Conservation (phyloP, 441 rosid species). For the Theobroma grandiflorum region DNA sequence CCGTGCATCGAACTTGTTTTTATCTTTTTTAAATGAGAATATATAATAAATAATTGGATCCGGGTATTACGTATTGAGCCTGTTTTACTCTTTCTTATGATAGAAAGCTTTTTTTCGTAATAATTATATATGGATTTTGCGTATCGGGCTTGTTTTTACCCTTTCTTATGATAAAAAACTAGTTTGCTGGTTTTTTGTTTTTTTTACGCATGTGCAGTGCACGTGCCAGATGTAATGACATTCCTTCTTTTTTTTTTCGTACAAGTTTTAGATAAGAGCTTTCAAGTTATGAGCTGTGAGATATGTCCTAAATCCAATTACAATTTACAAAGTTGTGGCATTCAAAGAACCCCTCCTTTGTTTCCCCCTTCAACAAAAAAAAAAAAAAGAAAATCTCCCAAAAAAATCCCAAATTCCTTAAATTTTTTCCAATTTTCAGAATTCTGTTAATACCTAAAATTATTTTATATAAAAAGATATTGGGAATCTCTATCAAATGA, state of each 20-base stretch:
- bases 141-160: no score
- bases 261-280: not conserved
- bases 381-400: not conserved
- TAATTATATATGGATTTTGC: no score
- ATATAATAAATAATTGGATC: no score
- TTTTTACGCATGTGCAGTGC: not conserved
- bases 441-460: not conserved
- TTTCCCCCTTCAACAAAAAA: not conserved
- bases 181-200: not conserved
- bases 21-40: no score
- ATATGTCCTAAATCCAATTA: not conserved
- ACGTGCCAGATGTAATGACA: not conserved
- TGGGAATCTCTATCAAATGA: slow-evolving; percentile 41
- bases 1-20: no score
- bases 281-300: not conserved
- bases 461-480: not conserved
- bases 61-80: no score
- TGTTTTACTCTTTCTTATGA: no score
- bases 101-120: no score
- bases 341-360: not conserved
- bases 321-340: slow-evolving; percentile 17
- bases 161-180: no score
- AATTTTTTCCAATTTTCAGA: not conserved
- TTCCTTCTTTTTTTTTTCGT: not conserved
- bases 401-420: not conserved